Evolutionary conservation across 2,329 filamentous ascomycete species (phyloP).

Genomic region (Fusarium poae): DNA sequence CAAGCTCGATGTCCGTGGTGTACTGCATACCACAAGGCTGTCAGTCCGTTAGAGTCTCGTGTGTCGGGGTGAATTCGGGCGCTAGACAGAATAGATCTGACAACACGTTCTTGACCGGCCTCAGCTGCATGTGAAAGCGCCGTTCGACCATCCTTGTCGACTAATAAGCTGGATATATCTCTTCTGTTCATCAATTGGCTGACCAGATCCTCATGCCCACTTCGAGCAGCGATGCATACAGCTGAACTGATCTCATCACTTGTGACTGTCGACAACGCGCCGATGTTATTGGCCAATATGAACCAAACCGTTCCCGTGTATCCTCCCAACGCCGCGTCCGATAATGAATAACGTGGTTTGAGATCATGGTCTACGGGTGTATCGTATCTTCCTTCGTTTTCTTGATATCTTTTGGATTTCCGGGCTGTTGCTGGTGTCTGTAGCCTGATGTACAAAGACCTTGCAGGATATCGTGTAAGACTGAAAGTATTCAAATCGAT

Average conservation of each 20-base stretch:
- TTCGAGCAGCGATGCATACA: constrained; percentile 3
- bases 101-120: neutral
- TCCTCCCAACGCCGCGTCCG: neutral
- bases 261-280: rapidly evolving
- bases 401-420: rapidly evolving
- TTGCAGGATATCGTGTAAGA: neutral
- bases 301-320: constrained; percentile 15
- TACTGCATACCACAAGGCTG: neutral
- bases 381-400: too few species aligned
- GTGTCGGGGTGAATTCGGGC: neutral
- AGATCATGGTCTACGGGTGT: too few species aligned
- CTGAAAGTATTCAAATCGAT: constrained; percentile 5
- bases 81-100: neutral
- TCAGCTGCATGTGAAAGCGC: constrained; percentile 13
- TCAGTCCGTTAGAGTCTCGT: rapidly evolving
- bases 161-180: neutral
- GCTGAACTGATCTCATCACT: rapidly evolving
- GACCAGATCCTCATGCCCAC: neutral
- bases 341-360: neutral
- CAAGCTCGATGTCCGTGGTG: rapidly evolving
- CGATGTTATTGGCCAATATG: neutral
- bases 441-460: neutral
- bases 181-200: constrained; percentile 5
- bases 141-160: neutral
- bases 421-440: rapidly evolving